Evolutionary conservation across 2,329 filamentous ascomycete species (phyloP).

Genomic region (Cladophialophora psammophila): DNA sequence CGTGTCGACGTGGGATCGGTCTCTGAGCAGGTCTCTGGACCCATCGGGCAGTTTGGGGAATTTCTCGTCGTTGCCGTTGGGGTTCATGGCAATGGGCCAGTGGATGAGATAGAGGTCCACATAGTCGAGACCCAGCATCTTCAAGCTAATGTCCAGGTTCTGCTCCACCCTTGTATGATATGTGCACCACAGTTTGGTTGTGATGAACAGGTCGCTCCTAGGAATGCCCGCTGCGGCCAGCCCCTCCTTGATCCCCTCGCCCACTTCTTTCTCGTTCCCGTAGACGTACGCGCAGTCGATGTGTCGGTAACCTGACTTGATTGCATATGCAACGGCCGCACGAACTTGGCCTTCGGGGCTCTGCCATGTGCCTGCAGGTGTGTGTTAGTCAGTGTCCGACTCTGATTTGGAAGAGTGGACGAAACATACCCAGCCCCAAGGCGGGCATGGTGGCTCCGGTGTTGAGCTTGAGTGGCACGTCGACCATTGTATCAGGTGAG

Average conservation of each 20-base stretch:
- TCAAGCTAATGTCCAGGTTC: constrained; percentile 67
- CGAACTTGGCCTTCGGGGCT: constrained; percentile 58
- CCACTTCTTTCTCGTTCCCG: constrained; percentile 71
- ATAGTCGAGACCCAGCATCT: constrained; percentile 70
- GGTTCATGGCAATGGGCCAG: constrained; percentile 64
- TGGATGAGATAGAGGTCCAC: constrained; percentile 76
- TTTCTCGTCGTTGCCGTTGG: constrained; percentile 55
- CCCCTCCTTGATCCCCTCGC: constrained; percentile 61
- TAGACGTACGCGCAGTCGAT: constrained; percentile 55
- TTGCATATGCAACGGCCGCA: constrained; percentile 55
- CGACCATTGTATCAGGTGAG: constrained; percentile 34
- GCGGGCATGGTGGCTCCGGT: constrained; percentile 58
- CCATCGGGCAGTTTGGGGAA: constrained; percentile 52
- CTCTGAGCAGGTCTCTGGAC: constrained; percentile 58
- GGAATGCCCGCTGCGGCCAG: constrained; percentile 67
- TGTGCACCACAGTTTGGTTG: constrained; percentile 74
- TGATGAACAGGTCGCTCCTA: constrained; percentile 70
- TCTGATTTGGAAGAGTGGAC: not conserved
- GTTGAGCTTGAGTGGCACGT: constrained; percentile 52
- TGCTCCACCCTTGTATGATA: constrained; percentile 68
- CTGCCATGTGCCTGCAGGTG: constrained; percentile 58
- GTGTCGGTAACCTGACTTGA: constrained; percentile 47
- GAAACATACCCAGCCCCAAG: constrained; percentile 53
- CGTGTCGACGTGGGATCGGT: constrained; percentile 42
- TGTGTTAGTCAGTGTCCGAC: not conserved